Percentiles rank a stretch among this genome's conserved stretches.
phyloP scores from a whole-genome alignment of 192 early-diverging fungal species.

The Dispira parvispora region DNA sequence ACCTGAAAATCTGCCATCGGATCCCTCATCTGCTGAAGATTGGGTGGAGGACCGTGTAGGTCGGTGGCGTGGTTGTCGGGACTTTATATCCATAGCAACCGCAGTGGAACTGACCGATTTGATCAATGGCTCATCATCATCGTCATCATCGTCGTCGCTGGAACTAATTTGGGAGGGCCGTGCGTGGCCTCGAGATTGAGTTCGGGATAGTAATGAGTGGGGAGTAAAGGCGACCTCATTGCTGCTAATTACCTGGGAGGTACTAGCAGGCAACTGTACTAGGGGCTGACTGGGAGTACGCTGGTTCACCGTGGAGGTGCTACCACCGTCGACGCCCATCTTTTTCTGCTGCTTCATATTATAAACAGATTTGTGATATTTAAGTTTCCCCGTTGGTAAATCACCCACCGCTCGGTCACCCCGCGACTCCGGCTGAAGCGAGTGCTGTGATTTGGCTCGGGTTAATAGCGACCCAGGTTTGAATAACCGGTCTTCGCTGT shows the following conservation, averaged over 20 bases:
- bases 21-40: too few relatives aligned
- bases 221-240: constrained; percentile 1
- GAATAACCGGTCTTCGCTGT: background rate
- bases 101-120: background rate
- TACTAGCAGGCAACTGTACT: background rate
- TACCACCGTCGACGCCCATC: too few relatives aligned
- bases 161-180: background rate
- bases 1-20: too few relatives aligned
- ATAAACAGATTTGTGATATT: background rate
- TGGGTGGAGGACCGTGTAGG: too few relatives aligned
- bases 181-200: background rate
- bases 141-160: background rate
- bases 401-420: background rate
- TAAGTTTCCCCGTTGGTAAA: background rate
- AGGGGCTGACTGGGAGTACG: background rate
- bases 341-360: background rate
- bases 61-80: too few relatives aligned
- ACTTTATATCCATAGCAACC: too few relatives aligned
- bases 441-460: constrained; percentile 7
- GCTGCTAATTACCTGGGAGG: background rate
- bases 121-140: constrained; percentile 4
- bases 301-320: background rate
- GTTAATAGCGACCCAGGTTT: constrained; percentile 11
- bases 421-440: background rate
- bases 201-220: constrained; percentile 1